Evolutionary conservation across 805 yeast species (phyloP).

Genomic region (Cyberlindnera bimundalis): DNA sequence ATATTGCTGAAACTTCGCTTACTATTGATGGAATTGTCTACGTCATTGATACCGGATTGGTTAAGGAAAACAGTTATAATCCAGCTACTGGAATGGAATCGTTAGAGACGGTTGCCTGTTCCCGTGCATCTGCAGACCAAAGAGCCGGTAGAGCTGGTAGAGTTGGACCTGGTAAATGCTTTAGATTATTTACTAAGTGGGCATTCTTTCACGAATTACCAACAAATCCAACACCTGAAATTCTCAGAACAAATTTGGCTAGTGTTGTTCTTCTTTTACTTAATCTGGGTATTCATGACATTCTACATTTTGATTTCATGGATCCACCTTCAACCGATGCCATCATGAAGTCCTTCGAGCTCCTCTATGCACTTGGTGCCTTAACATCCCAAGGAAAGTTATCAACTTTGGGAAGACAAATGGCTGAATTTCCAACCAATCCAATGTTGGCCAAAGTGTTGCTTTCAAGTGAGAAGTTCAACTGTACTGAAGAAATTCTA

Average conservation of each 20-base stretch:
- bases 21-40: conserved; percentile 95
- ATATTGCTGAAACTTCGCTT: conserved; percentile 94
- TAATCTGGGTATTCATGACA: conserved; percentile 81
- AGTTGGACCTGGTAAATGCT: conserved; percentile 95
- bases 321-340: conserved; percentile 82
- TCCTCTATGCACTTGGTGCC: conserved; percentile 85
- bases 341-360: conserved; percentile 70
- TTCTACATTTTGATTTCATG: conserved; percentile 82
- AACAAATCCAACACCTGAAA: conserved; percentile 84
- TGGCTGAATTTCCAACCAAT: conserved; percentile 91
- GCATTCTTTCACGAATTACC: conserved; percentile 76
- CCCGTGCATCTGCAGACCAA: conserved; percentile 94
- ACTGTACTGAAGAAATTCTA: conserved; percentile 65
- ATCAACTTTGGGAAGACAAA: conserved; percentile 72
- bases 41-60: conserved; percentile 94
- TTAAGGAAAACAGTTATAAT: conserved; percentile 86
- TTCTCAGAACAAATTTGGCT: conserved; percentile 77
- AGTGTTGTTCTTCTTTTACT: conserved; percentile 72
- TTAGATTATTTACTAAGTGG: conserved; percentile 80
- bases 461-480: conserved; percentile 54
- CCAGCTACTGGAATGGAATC: conserved; percentile 88
- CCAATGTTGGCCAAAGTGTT: conserved; percentile 84
- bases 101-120: conserved; percentile 80
- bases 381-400: conserved; percentile 74
- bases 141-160: conserved; percentile 98